Base-by-base conservation (phyloP, 1,284 basidiomycete genomes). In the Trametes hirsuta region DNA sequence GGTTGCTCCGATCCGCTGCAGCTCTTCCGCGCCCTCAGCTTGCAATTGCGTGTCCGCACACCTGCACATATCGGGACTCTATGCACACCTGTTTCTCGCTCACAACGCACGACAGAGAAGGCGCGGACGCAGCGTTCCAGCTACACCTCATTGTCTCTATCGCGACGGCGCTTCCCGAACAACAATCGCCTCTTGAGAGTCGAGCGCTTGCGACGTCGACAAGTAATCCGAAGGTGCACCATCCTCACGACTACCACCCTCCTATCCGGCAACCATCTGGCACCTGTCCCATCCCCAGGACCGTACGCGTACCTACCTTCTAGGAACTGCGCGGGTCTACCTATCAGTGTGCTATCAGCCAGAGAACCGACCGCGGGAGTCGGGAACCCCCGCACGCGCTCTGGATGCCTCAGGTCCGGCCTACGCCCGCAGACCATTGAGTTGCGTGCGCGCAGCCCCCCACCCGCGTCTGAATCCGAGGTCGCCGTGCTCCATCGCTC, bases 1-100 rank as follows among this genome's bases (percentile, higher is more conserved):
- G 9, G 15, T 44, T 36, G 47, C 53, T 25, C 55, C 55, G 55
- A 57, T 51, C 55, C 55, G 55, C 54, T 50, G n/a, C n/a, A n/a
- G n/a, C n/a, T n/a, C n/a, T n/a, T n/a, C n/a, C n/a, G n/a, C n/a
- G n/a, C n/a, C n/a, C n/a, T n/a, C n/a, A n/a, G n/a, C 35, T 22
- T 47, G 4, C 45, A 25, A 30, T 15, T 47, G 46, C 24, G 4
- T 47, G 30, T 30, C 30, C 30, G 1, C 30, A 30, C 30, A 30
- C 30, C 30, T 30, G 30, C 30, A 30, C 30, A 30, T 30, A 30
- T 30, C 30, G 30, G 30, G 30, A 30, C 30, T 30, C 5, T 30
- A 30, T 2, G 1, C 44, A 46, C 44, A 22, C 52, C 44, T 37
- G 18, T 22, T 24, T 46, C 44, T 47, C 44, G 44, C 35, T 37